Percentiles rank a stretch among this genome's conserved stretches.
phyloP scores from a whole-genome alignment of 1,284 basidiomycete species.

The Trametes pubescens region DNA sequence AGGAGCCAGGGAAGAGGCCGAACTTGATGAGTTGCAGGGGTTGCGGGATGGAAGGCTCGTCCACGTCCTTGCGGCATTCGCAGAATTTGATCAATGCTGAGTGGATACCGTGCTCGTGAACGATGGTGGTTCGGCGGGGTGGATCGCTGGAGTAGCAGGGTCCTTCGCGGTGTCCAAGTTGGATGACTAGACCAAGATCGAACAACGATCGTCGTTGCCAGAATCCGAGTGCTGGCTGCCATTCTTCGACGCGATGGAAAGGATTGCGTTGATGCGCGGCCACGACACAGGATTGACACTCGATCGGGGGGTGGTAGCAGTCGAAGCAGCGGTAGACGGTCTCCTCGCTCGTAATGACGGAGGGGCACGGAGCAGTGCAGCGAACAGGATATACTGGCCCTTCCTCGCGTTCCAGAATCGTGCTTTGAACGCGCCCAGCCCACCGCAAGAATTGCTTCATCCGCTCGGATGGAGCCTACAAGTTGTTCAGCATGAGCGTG shows the following conservation, averaged over 20 bases:
- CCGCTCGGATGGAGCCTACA: not conserved
- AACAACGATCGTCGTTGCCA: slow-evolving; percentile 9
- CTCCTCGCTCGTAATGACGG: not conserved
- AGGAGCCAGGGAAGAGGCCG: slow-evolving; percentile 32
- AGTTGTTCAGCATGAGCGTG: not conserved
- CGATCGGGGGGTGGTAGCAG: slow-evolving; percentile 5
- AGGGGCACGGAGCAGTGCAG: not conserved
- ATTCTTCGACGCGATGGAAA: slow-evolving; percentile 22
- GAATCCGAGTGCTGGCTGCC: slow-evolving; percentile 3
- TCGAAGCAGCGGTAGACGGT: slow-evolving; percentile 21
- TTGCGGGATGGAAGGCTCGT: not conserved
- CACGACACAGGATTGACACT: slow-evolving; percentile 8
- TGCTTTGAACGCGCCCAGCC: not conserved
- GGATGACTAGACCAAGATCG: not conserved
- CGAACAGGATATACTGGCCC: not conserved
- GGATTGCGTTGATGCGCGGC: slow-evolving; percentile 10
- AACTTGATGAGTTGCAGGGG: slow-evolving; percentile 26
- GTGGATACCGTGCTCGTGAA: slow-evolving; percentile 20
- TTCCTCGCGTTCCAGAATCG: slow-evolving; percentile 2
- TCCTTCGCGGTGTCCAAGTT: slow-evolving; percentile 7
- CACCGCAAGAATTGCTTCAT: slow-evolving; percentile 9
- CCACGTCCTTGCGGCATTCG: not conserved
- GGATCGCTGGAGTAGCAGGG: not conserved
- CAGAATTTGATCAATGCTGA: not conserved
- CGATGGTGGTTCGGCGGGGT: not conserved